Evolutionary conservation across 2,329 filamentous ascomycete genomes (phyloP).

Genomic region (Beauveria asiatica): DNA sequence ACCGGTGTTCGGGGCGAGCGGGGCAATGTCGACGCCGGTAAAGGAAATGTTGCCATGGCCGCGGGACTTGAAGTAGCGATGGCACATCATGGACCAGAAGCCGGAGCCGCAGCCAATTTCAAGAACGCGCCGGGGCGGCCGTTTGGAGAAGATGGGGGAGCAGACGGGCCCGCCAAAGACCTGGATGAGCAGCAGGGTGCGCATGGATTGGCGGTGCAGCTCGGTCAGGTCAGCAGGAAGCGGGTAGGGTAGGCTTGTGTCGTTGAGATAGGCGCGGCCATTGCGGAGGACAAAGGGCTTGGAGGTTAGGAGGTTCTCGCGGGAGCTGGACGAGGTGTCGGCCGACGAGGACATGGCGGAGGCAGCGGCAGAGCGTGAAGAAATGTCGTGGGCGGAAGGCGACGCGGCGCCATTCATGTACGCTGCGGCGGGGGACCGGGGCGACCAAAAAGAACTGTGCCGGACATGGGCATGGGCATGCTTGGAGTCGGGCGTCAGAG

Average conservation of each 20-base stretch:
- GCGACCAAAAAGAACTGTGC: slow-evolving; percentile 9
- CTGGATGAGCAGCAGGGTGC: slow-evolving; percentile 72
- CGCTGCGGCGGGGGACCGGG: slow-evolving; percentile 14
- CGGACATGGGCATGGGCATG: slow-evolving; percentile 3
- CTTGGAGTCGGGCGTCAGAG: background rate
- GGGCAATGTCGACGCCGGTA: slow-evolving; percentile 73
- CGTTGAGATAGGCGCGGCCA: slow-evolving; percentile 75
- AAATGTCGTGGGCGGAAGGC: slow-evolving; percentile 29
- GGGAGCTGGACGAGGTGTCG: slow-evolving; percentile 27
- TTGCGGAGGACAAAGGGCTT: slow-evolving; percentile 63
- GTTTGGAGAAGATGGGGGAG: slow-evolving; percentile 55
- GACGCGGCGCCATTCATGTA: slow-evolving; percentile 26
- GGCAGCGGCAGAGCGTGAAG: background rate
- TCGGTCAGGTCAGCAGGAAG: slow-evolving; percentile 81
- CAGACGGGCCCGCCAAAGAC: slow-evolving; percentile 76
- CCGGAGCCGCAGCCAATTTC: slow-evolving; percentile 83
- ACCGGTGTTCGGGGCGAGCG: slow-evolving; percentile 44
- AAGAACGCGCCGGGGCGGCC: slow-evolving; percentile 67
- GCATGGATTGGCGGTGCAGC: slow-evolving; percentile 77
- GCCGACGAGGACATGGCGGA: slow-evolving; percentile 41
- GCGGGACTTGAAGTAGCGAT: slow-evolving; percentile 63
- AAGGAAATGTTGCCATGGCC: slow-evolving; percentile 67
- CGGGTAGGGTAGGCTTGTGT: slow-evolving; percentile 66
- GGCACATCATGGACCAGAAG: slow-evolving; percentile 84
- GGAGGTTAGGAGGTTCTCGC: slow-evolving; percentile 30